phyloP scores from a whole-genome alignment of 2,329 filamentous ascomycete genomes.

The Phialophora chinensis region DNA sequence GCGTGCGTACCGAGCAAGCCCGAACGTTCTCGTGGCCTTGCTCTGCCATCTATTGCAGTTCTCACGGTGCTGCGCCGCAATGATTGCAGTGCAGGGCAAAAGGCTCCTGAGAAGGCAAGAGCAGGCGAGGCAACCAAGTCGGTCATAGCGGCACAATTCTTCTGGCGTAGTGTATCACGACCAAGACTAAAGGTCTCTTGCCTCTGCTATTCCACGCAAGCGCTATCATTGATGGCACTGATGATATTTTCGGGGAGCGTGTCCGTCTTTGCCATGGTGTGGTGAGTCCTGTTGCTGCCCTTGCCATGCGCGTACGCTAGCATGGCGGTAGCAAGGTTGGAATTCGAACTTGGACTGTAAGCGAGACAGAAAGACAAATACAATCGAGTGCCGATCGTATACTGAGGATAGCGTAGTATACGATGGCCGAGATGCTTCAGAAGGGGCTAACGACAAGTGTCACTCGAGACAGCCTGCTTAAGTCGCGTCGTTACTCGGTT shows the following conservation, averaged over 20 bases:
- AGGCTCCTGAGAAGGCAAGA: not conserved
- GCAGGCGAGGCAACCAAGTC: not conserved
- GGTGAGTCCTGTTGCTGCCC: not conserved
- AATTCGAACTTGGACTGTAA: not conserved
- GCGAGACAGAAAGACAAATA: not conserved
- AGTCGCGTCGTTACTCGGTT: not conserved
- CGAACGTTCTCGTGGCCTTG: not conserved
- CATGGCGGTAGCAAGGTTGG: not conserved
- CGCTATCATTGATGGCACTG: not conserved
- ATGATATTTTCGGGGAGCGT: not conserved
- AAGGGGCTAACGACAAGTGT: not conserved
- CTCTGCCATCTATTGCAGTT: not conserved
- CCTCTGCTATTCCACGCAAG: not conserved
- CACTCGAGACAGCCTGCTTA: not conserved
- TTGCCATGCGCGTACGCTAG: not conserved
- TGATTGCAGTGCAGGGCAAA: not conserved
- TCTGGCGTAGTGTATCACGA: not conserved
- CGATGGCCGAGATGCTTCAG: not conserved
- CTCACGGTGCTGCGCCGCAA: not conserved
- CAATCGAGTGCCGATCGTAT: not conserved
- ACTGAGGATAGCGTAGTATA: not conserved
- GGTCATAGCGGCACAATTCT: not conserved
- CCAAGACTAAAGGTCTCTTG: not conserved
- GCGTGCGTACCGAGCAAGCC: not conserved
- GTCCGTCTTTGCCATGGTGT: not conserved